Base-by-base conservation (phyloP, 371 early-diverging fungal species). In the Umbelopsis sp. region DNA sequence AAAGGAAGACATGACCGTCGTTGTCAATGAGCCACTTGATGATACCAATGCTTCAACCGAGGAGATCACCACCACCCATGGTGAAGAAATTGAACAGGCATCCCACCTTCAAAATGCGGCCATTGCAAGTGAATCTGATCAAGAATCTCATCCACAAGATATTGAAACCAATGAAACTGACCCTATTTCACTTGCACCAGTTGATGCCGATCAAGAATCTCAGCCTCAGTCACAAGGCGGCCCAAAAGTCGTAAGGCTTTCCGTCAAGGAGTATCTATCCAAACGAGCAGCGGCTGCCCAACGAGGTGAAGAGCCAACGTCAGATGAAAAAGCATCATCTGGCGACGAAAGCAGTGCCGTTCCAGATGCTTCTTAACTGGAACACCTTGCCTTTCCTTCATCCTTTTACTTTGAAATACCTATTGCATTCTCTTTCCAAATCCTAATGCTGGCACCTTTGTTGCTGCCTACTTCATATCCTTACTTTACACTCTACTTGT, bases 171-270 rank as follows among this genome's bases (percentile, higher is more conserved):
- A 20, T 25, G 24, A 53, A 12, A 35, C 14, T 14, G 57, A 32
- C 12, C 29, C 29, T 3, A 4, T 16, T 3, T 25, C 35, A 3
- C 18, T 18, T 18, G 57, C 57, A 35, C 18, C 32, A 35, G 35
- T 5, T 35, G 35, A 29, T 32, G 35, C 32, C 29, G 57, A 57
- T 29, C 35, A 16, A 18, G 57, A 57, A 35, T 24, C 35, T 2
- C 57, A 57, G 18, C 35, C 57, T 32, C 57, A 32, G 29, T 5
- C 48, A 16, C n/a, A 8, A 48, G 48, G 14, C 48, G 48, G 14
- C 48, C 57, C 57, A 18, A 57, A 57, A 57, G 57, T 57, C 18
- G 57, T 57, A 12, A 29, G 57, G 35, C 57, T 57, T 35, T 57
- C 57, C 18, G 57, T 57, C 29, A 57, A 57, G 29, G 57, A 57